These are phyloP conservation scores for Salix dunnii DNA, from an alignment of 345 rosid species.

Conservation along the genomic window DNA sequence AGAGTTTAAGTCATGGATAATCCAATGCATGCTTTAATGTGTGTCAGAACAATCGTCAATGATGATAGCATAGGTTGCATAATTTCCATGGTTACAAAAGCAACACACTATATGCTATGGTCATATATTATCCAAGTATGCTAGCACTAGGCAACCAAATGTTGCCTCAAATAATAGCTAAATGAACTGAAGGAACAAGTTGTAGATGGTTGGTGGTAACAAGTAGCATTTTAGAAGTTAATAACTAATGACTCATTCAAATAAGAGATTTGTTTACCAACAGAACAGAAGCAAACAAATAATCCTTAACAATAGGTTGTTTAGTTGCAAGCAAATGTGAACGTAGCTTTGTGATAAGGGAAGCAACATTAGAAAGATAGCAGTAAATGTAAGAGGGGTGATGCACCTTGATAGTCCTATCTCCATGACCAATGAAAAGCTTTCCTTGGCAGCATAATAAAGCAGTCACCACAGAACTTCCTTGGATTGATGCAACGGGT, in stretches of 20 bases:
- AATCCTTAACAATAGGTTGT: neutral
- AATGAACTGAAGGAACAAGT: too few species aligned
- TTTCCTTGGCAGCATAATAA: constrained; percentile 71
- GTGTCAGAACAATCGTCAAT: neutral
- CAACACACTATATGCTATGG: neutral
- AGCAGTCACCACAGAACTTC: constrained; percentile 62
- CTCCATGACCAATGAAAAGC: constrained; percentile 73
- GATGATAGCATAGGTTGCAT: neutral
- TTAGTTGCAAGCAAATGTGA: neutral
- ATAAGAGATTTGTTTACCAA: neutral
- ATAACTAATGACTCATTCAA: neutral
- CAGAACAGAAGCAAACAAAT: neutral
- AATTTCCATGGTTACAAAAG: neutral
- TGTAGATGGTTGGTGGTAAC: too few species aligned
- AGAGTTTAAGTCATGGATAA: neutral
- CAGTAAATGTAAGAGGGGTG: neutral
- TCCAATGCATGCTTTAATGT: neutral
- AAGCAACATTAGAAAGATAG: neutral
- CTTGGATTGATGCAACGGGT: constrained; percentile 61
- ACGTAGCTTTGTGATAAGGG: neutral
- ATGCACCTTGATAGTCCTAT: constrained; percentile 60
- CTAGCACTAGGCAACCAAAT: neutral
- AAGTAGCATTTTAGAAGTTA: too few species aligned
- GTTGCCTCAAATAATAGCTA: neutral
- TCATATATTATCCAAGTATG: neutral